Conservation (phyloP, 2,329 filamentous ascomycete genomes). For the Sarocladium brachiariae region DNA sequence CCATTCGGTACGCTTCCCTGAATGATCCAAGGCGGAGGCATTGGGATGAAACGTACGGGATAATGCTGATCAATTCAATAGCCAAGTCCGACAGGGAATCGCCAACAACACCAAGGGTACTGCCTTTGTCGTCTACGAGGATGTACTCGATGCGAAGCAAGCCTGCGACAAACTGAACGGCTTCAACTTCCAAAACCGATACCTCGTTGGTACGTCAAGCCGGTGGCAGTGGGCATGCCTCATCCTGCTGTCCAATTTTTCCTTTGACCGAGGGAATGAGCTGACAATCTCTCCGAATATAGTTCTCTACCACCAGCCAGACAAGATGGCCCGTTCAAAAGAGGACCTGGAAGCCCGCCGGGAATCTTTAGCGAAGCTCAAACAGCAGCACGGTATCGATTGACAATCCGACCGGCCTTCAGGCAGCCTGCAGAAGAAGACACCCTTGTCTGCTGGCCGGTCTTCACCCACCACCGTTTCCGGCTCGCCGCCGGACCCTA, state of each 20-base stretch:
- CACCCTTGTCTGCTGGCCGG: conserved; percentile 50
- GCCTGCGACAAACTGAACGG: conserved; percentile 99
- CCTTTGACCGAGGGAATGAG: too few relatives aligned
- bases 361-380: conserved; percentile 96
- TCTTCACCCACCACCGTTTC: conserved; percentile 41
- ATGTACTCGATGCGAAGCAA: conserved; percentile 97
- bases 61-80: conserved; percentile 32
- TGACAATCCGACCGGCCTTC: conserved; percentile 75
- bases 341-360: conserved; percentile 90
- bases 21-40: neutral
- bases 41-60: neutral
- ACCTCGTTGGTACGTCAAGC: conserved; percentile 77
- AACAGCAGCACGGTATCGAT: conserved; percentile 97
- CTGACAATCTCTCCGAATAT: conserved; percentile 10
- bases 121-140: conserved; percentile 98
- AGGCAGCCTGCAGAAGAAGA: conserved; percentile 40
- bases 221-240: neutral
- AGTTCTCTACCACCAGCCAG: conserved; percentile 60
- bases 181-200: conserved; percentile 99
- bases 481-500: conserved; percentile 33
- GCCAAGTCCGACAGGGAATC: conserved; percentile 97
- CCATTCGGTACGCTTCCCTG: conserved; percentile 66
- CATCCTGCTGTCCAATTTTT: neutral
- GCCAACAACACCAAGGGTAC: conserved; percentile 97
- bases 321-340: conserved; percentile 72